Evolutionary conservation across 805 yeast species (phyloP), one percentile per base, ranked within the genome.

Genomic region (Saccharomycopsis babjevae): DNA sequence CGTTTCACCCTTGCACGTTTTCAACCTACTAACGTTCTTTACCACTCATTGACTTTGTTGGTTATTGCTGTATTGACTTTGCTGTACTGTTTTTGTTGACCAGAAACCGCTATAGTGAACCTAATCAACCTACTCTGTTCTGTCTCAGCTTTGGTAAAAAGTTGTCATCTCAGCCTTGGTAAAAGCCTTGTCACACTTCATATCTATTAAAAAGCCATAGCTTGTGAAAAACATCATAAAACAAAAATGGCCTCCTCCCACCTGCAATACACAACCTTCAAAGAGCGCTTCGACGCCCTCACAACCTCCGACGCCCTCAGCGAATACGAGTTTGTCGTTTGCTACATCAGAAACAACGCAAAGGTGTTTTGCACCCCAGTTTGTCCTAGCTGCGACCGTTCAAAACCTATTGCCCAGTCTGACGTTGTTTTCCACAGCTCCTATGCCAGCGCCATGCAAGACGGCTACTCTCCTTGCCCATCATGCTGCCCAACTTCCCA

Each of bases 311-410:
- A 46, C 52, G 52, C 52, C 22, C 16, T 46, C 16, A 22, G 32
- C 32, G 52, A 46, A n/a, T 46, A 46, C 50, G 72, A 81, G 30
- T 86, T 85, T 65, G 72, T 75, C 57, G 86, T 83, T 25, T 77
- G 83, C 66, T 77, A 79, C 68, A 73, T 73, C 61, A 69, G 72
- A 36, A 70, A 71, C 30, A 73, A 74, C 59, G 32, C 25, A 5
- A 65, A 67, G n/a, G 39, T 18, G 15, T 78, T 80, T 57, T 86
- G 91, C 66, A 81, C 89, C 57, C 90, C 92, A 5, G 28, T 46
- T 5, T 46, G 52, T 28, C 52, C 52, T 28, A 85, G 83, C 67
- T 86, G 92, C 70, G 88, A 83, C 61, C 46, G 75, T 76, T 32
- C 72, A 73, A 32, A 72, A 77, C 62, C 74, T 76, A 66, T 69